Percentiles rank a stretch among this genome's conserved stretches.
Evolutionary conservation across 192 early-diverging fungal genomes (phyloP).

Genomic region (Entomortierella chlamydospora): DNA sequence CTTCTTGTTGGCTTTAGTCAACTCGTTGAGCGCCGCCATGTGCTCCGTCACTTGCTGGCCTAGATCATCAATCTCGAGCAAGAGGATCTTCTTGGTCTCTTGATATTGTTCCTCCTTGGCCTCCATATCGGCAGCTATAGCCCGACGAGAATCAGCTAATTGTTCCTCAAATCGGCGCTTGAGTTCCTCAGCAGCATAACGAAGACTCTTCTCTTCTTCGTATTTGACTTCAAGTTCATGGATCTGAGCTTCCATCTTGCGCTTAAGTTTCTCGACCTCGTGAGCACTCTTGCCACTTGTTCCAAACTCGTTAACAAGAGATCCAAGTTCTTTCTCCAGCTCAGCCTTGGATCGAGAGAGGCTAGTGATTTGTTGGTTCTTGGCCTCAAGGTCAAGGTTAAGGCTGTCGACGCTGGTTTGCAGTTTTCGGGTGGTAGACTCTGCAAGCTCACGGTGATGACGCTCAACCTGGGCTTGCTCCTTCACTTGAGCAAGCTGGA

Average conservation of each 20-base stretch:
- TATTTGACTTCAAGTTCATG: constrained; percentile 69
- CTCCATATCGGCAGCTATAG: constrained; percentile 68
- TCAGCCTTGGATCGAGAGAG: constrained; percentile 74
- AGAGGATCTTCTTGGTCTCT: constrained; percentile 74
- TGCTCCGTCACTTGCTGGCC: constrained; percentile 70
- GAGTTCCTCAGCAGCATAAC: constrained; percentile 72
- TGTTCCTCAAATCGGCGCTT: constrained; percentile 76
- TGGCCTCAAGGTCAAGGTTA: constrained; percentile 70
- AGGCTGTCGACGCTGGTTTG: constrained; percentile 68
- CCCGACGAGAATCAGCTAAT: constrained; percentile 74
- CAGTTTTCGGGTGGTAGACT: constrained; percentile 69
- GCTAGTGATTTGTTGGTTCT: constrained; percentile 59
- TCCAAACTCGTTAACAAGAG: constrained; percentile 78
- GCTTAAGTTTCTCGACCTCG: constrained; percentile 76
- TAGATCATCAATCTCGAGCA: constrained; percentile 65
- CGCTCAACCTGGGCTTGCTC: constrained; percentile 68
- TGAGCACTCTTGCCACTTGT: constrained; percentile 80
- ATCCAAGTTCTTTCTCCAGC: constrained; percentile 73
- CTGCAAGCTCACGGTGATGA: constrained; percentile 67
- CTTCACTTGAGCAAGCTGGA: constrained; percentile 65
- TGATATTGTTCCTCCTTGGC: constrained; percentile 81
- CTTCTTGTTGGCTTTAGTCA: constrained; percentile 63
- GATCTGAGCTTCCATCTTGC: constrained; percentile 68
- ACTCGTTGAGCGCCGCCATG: constrained; percentile 55
- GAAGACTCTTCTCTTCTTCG: constrained; percentile 71